phyloP scores from a whole-genome alignment of 352 stramenopile species.

The Pythium brachiatum region DNA sequence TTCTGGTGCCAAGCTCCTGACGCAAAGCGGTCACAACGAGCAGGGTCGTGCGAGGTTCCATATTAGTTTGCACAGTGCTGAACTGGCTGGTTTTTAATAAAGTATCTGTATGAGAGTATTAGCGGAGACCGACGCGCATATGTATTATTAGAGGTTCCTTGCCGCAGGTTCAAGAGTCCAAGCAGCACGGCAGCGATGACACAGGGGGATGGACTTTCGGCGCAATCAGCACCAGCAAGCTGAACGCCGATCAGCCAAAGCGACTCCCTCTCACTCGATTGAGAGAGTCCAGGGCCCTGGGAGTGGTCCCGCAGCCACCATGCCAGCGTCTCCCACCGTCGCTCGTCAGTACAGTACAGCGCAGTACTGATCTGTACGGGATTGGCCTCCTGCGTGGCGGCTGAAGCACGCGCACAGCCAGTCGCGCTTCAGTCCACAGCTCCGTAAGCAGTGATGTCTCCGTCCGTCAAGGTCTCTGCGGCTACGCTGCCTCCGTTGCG shows the following conservation, averaged over 20 bases:
- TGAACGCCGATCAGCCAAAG: too few species aligned
- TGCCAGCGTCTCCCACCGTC: too few species aligned
- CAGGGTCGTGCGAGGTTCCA: background rate
- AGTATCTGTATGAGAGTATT: too few species aligned
- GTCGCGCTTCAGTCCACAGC: background rate
- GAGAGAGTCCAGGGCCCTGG: too few species aligned
- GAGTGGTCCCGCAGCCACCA: background rate
- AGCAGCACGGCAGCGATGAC: background rate
- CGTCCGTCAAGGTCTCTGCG: background rate
- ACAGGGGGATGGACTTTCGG: background rate
- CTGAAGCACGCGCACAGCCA: background rate
- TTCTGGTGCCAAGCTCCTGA: too few species aligned
- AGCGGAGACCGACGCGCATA: background rate
- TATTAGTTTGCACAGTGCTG: background rate
- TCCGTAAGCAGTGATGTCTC: background rate
- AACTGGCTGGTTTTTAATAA: background rate
- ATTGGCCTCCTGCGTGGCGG: too few species aligned
- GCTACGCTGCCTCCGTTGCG: conserved; percentile 8
- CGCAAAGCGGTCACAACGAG: background rate
- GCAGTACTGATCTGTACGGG: too few species aligned
- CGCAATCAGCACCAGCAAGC: background rate
- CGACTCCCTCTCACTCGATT: too few species aligned
- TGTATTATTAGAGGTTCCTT: background rate
- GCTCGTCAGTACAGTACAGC: too few species aligned
- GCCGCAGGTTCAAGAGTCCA: background rate